These are phyloP conservation scores for Scutellaria barbata DNA, from an alignment of 257 asterid species.

Conservation along the genomic window DNA sequence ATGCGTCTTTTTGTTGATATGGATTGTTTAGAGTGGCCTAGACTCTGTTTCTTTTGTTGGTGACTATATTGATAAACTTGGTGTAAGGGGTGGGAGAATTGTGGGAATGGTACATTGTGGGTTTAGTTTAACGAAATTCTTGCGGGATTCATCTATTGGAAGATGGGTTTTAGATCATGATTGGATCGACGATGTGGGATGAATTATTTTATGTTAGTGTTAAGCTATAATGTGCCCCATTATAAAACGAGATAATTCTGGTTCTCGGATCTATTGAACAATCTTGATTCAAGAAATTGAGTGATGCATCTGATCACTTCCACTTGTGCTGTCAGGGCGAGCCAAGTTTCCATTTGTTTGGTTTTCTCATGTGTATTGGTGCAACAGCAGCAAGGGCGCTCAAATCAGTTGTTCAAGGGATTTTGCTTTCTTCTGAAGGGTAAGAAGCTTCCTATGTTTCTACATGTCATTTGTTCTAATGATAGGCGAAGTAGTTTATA, in stretches of 20 bases:
- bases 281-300: constrained; percentile 35
- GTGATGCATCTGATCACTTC: constrained; percentile 31
- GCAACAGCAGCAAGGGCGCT: constrained; percentile 97
- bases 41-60: constrained; percentile 19
- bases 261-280: neutral
- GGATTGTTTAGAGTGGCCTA: constrained; percentile 18
- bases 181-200: constrained; percentile 4
- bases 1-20: neutral
- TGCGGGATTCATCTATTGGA: constrained; percentile 17
- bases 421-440: constrained; percentile 91
- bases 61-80: neutral
- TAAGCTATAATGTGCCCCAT: neutral
- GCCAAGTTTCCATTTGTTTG: constrained; percentile 92
- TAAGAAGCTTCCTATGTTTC: constrained; percentile 37
- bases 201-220: constrained; percentile 19
- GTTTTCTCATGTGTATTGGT: constrained; percentile 82
- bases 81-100: neutral
- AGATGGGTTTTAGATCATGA: neutral
- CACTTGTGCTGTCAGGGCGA: constrained; percentile 62
- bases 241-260: neutral
- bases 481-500: constrained; percentile 16
- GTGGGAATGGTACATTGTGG: neutral
- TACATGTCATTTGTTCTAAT: neutral
- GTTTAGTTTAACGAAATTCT: constrained; percentile 15
- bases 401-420: constrained; percentile 91